Base-by-base conservation (phyloP, 306 rosid genomes). In the Comarum palustre region DNA sequence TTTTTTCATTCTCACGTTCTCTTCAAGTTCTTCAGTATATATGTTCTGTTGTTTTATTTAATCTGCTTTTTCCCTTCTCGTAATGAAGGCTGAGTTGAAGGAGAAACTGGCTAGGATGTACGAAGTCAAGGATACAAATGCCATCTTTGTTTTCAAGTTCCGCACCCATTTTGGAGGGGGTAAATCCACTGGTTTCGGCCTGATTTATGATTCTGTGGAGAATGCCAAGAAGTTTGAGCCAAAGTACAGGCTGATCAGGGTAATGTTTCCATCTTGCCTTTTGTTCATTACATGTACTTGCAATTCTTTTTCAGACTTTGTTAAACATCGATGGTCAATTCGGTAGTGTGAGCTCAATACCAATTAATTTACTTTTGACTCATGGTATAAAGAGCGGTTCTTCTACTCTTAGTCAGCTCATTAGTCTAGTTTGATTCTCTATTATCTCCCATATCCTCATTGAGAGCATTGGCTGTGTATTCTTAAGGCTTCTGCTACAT, bases 221-320 rank as follows among this genome's bases (percentile, higher is more conserved):
- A 91, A 83, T 55, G 97, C 92, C 0, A 91, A 91, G 88, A 91
- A 91, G 77, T 91, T 74, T 19, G 97, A 91, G 71, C 97, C 97
- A 22, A 91, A 91, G 80, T 89, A 91, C 83, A 89, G 97, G 74
- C 96, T 91, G 3, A 81, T 91, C 80, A 91, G 97, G 92, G 96
- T 91, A 73, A 87, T 68, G 58, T 8, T 25, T 16, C 69, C 19
- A 2, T 47, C 48, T 48, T 45, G 27, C 20, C 10, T n/a, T 11
- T 32, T 11, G 59, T 11, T 32, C 43, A 46, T 73, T 15, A 48
- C 25, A 31, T 31, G 70, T n/a, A 6, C 6, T 20, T 61, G 46
- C 4, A 11, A 0, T 32, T 24, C 2, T n/a, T 46, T 5, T 45
- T 45, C 48, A 6, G 31, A 55, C 17, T 39, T 6, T 16, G 36